Percentiles rank a stretch among this genome's conserved stretches.
phyloP scores from a whole-genome alignment of 2,329 filamentous ascomycete species.

The Epichloe hybrida region DNA sequence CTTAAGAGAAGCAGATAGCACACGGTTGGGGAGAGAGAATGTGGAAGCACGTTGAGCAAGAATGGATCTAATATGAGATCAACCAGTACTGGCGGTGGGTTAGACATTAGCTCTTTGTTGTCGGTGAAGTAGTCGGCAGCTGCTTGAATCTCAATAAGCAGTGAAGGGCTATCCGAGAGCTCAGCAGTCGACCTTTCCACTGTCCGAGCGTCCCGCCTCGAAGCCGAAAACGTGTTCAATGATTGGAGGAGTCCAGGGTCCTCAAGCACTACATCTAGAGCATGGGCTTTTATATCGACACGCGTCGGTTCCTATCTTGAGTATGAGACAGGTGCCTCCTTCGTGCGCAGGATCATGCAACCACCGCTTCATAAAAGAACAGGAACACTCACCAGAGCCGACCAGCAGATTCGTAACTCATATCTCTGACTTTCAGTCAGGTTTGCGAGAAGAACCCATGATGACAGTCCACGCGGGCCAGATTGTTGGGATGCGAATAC shows the following conservation, averaged over 20 bases:
- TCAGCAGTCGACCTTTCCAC: background rate
- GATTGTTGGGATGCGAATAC: constrained; percentile 35
- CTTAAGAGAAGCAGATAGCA: constrained; percentile 54
- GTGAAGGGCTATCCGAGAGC: constrained; percentile 24
- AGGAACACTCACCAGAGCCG: constrained; percentile 60
- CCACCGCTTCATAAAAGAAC: background rate
- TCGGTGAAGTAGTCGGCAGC: constrained; percentile 77
- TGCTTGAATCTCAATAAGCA: constrained; percentile 62
- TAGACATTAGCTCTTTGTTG: constrained; percentile 59
- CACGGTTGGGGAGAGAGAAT: constrained; percentile 60
- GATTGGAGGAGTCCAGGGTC: constrained; percentile 50
- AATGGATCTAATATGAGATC: constrained; percentile 84
- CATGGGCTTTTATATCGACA: constrained; percentile 56
- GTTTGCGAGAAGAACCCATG: constrained; percentile 67
- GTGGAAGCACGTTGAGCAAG: constrained; percentile 63
- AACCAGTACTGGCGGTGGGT: constrained; percentile 58
- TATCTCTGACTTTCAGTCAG: constrained; percentile 65
- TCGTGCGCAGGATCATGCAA: background rate
- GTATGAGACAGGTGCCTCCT: background rate
- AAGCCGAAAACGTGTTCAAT: constrained; percentile 46
- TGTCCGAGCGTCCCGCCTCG: constrained; percentile 23
- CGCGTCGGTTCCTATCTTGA: constrained; percentile 68
- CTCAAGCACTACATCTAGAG: constrained; percentile 46
- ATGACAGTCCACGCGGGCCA: constrained; percentile 42
- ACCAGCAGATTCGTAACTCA: constrained; percentile 87